Base-by-base conservation (phyloP, 2,329 filamentous ascomycete genomes). In the Aspergillus sojae region DNA sequence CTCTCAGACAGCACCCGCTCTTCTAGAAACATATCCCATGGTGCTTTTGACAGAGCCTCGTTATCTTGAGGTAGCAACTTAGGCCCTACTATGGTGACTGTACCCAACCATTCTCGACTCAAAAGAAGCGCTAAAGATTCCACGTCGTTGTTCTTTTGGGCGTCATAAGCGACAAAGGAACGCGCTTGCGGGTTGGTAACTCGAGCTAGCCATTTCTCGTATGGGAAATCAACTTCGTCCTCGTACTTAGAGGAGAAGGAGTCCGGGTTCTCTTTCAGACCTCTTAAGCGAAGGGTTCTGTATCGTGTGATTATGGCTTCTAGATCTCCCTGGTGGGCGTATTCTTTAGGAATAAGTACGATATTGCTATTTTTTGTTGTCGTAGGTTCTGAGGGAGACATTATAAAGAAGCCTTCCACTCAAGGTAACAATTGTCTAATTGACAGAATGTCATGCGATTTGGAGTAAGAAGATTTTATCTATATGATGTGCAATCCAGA, bases 221-320 rank as follows among this genome's bases (percentile, higher is more conserved):
- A 19, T 7, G 58, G 58, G 19, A 63, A 61, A 2, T 54, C 5
- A 2, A 61, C 16, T 50, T 63, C 62, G 5, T 50, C 21, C 7
- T 63, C 62, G 45, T 63, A 61, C 4, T 39, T 63, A 0, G 62
- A 53, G 16, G 23, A 23, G 23, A 63, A 63, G 5, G 62, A 53
- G 1, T 57, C 5, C 6, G 62, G 58, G 6, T 57, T 36, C n/a
- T 63, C 48, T 32, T 63, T 43, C 9, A 63, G 58, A 6, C 58
- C 62, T 14, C 19, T 32, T 14, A 63, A n/a, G 7, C 62, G 58
- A 23, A 63, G 45, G 7, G 23, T 14, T 23, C 43, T 57, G 45
- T 60, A 60, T 16, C 43, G 53, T 21, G 43, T 28, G 28, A 63
- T 30, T n/a, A 63, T 45, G 16, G 34, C 21, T 21, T 61, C 53